Conservation (phyloP, 78 protist genomes). For the Cavenderia fasciculata region DNA sequence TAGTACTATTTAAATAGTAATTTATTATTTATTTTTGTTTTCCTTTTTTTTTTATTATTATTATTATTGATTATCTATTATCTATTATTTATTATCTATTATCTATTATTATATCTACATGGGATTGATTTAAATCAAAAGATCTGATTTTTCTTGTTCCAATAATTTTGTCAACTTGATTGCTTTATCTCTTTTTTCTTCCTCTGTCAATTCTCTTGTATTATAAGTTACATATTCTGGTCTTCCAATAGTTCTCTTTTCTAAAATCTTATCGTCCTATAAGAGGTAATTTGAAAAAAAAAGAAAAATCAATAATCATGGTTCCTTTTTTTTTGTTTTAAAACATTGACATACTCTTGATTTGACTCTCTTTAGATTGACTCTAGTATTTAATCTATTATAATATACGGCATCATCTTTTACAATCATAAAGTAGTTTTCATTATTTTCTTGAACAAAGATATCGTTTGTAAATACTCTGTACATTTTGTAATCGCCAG, state of each 20-base stretch:
- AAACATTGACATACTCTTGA: slow-evolving; percentile 17
- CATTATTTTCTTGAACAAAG: neutral
- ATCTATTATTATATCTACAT: no score
- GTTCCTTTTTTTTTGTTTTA: no score
- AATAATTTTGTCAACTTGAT: neutral
- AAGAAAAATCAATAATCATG: no score
- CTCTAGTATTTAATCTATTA: slow-evolving; percentile 19
- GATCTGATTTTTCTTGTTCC: slow-evolving; percentile 47
- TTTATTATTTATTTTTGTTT: neutral
- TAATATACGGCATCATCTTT: slow-evolving; percentile 45
- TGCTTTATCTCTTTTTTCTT: slow-evolving; percentile 20
- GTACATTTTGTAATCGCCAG: slow-evolving; percentile 36
- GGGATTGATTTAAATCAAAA: no score
- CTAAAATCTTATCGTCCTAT: slow-evolving; percentile 26
- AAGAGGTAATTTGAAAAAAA: no score
- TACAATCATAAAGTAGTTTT: slow-evolving; percentile 52
- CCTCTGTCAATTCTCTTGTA: neutral
- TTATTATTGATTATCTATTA: neutral
- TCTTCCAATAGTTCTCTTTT: slow-evolving; percentile 30
- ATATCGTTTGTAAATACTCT: slow-evolving; percentile 46
- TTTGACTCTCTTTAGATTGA: slow-evolving; percentile 43
- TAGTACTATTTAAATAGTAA: neutral
- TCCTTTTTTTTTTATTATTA: neutral
- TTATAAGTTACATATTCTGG: slow-evolving; percentile 57
- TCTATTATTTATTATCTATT: no score